Evolutionary conservation across 257 asterid genomes (phyloP).

Genomic region (Gentiana macrophylla): DNA sequence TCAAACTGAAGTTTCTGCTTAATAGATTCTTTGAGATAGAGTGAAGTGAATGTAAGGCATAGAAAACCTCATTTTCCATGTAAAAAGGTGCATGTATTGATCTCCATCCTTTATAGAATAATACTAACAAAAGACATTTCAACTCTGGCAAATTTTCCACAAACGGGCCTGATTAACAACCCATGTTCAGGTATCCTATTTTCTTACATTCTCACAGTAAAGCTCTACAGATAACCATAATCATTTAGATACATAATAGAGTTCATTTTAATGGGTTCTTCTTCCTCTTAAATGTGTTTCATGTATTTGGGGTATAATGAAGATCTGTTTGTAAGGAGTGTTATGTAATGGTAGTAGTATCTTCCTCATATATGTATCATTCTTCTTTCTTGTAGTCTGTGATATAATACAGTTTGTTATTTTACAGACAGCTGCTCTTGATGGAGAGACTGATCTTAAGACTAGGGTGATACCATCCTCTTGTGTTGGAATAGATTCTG

Average conservation of each 20-base stretch:
- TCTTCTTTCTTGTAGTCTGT: constrained; percentile 8
- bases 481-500: constrained; percentile 91
- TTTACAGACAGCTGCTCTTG: constrained; percentile 86
- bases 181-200: too few species aligned
- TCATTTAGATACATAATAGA: too few species aligned
- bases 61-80: too few species aligned
- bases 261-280: too few species aligned
- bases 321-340: constrained; percentile 5
- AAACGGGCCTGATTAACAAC: too few species aligned
- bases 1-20: background rate
- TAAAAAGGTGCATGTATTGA: too few species aligned
- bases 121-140: too few species aligned
- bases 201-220: too few species aligned
- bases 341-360: background rate
- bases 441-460: constrained; percentile 98
- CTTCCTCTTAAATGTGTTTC: background rate
- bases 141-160: too few species aligned
- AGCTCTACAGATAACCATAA: too few species aligned
- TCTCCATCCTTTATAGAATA: too few species aligned
- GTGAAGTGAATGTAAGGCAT: too few species aligned
- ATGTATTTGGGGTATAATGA: background rate
- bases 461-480: constrained; percentile 85
- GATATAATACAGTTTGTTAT: constrained; percentile 4
- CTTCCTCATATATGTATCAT: background rate
- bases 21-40: background rate